Evolutionary conservation across 2,329 filamentous ascomycete genomes (phyloP).

Genomic region (Massarina eburnea): DNA sequence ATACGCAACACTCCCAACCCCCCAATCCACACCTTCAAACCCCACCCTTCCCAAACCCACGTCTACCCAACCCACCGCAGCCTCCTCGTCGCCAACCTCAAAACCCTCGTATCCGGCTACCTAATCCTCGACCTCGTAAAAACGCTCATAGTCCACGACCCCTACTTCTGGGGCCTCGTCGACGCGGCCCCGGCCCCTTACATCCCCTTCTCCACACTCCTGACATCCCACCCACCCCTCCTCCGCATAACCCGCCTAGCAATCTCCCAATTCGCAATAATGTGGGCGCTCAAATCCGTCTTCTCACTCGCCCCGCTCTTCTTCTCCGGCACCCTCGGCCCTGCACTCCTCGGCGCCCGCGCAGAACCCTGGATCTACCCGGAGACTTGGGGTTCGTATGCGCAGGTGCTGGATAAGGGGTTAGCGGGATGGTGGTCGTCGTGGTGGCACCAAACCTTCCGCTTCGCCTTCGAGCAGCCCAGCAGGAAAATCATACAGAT

Average conservation of each 20-base stretch:
- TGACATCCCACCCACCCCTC: constrained; percentile 46
- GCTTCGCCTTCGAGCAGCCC: constrained; percentile 68
- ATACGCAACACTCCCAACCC: constrained; percentile 25
- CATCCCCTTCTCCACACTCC: constrained; percentile 48
- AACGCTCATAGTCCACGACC: constrained; percentile 70
- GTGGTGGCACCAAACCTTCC: constrained; percentile 92
- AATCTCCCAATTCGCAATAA: constrained; percentile 59
- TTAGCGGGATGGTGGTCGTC: constrained; percentile 79
- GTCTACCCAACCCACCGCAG: constrained; percentile 37
- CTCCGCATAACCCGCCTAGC: constrained; percentile 60
- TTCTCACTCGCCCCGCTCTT: constrained; percentile 64
- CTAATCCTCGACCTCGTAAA: constrained; percentile 71
- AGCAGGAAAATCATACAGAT: constrained; percentile 49
- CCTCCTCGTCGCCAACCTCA: constrained; percentile 38
- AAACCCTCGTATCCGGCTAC: constrained; percentile 59
- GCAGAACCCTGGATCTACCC: constrained; percentile 64
- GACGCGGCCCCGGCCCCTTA: constrained; percentile 48
- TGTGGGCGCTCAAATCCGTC: constrained; percentile 61
- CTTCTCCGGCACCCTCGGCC: constrained; percentile 60
- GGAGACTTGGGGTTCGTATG: constrained; percentile 57
- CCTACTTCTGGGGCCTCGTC: constrained; percentile 68
- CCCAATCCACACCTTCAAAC: constrained; percentile 21
- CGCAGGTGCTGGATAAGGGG: constrained; percentile 65
- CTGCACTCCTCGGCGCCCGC: constrained; percentile 61
- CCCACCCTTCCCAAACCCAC: constrained; percentile 38